phyloP scores from a whole-genome alignment of 768 basidiomycete genomes.

The Rhodotorula taiwanensis region DNA sequence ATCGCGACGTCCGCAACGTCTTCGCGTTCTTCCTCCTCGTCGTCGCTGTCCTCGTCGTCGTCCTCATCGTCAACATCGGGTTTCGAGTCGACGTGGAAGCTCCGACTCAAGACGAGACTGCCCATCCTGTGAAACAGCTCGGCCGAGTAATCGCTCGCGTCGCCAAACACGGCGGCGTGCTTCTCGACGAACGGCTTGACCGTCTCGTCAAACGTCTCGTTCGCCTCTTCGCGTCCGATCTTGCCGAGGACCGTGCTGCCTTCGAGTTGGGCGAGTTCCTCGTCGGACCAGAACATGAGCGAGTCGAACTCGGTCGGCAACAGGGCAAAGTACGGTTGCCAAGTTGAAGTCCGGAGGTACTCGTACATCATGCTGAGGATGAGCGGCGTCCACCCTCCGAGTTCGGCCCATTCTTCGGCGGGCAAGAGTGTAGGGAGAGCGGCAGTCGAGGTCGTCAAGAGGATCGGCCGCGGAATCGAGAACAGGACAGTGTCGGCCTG shows the following conservation, averaged over 20 bases:
- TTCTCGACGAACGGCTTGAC: slow-evolving; percentile 66
- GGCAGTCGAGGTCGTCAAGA: slow-evolving; percentile 73
- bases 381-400: slow-evolving; percentile 72
- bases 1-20: slow-evolving; percentile 64
- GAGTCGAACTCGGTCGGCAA: slow-evolving; percentile 73
- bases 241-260: slow-evolving; percentile 88
- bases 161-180: slow-evolving; percentile 63
- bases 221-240: slow-evolving; percentile 75
- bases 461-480: slow-evolving; percentile 66
- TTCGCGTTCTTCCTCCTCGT: slow-evolving; percentile 38
- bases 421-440: slow-evolving; percentile 58
- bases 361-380: slow-evolving; percentile 98
- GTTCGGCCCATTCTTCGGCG: slow-evolving; percentile 57
- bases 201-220: slow-evolving; percentile 61
- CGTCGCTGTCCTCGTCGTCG: slow-evolving; percentile 42
- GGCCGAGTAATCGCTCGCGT: slow-evolving; percentile 55
- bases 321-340: slow-evolving; percentile 65
- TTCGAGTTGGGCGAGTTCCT: slow-evolving; percentile 63
- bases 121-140: slow-evolving; percentile 80
- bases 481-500: slow-evolving; percentile 74
- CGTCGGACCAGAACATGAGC: slow-evolving; percentile 85
- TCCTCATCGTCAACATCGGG: slow-evolving; percentile 41
- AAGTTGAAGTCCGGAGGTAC: slow-evolving; percentile 51
- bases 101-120: slow-evolving; percentile 82
- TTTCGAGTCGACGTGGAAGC: slow-evolving; percentile 67